Base-by-base conservation (phyloP, 1,139 yeast species). In the Entelexis paramagnoliae region DNA sequence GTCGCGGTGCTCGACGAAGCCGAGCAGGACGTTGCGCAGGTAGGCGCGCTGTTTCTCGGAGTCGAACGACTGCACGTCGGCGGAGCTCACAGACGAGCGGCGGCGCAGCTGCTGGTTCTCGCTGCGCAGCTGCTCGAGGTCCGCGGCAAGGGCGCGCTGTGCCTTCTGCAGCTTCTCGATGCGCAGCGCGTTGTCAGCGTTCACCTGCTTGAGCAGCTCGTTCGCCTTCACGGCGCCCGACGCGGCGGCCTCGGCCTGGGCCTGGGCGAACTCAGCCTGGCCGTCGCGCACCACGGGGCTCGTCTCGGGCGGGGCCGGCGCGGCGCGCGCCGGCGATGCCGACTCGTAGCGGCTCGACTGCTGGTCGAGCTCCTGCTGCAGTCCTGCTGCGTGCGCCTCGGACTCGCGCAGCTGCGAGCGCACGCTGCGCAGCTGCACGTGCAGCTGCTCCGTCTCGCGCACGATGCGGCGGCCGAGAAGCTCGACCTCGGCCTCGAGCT, bases 1-100 rank as follows among this genome's bases (percentile, higher is more conserved):
- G n/a, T 89, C 97, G 62, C 77, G 84, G 63, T 86, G 95, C 63
- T 89, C 96, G 56, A 91, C 68, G 65, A 83, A 91, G 1, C 96
- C 96, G 9, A 91, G 69, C 19, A 91, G 68, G 2, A 91, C 96
- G 64, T 91, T 91, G 64, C 84, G 85, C 51, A 88, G 75, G 64
- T 91, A 91, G 19, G 91, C 86, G 29, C 50, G 46, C 50, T 59
- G 58, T 32, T 55, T 55, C n/a, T 50, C 52, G 11, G 40, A 33
- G 40, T 34, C 40, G 8, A 47, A 28, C 1, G 54, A 46, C 41
- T 48, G 47, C 17, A 22, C 35, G 20, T 48, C 46, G 5, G 16
- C 35, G 3, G 26, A 28, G 36, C 38, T 17, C 20, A 14, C 32
- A 2, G 44, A 17, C n/a, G 48, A 16, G 14, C 55, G 46, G 10